Evolutionary conservation across 371 early-diverging fungal species (phyloP).

Genomic region (Phascolomyces articulosus): DNA sequence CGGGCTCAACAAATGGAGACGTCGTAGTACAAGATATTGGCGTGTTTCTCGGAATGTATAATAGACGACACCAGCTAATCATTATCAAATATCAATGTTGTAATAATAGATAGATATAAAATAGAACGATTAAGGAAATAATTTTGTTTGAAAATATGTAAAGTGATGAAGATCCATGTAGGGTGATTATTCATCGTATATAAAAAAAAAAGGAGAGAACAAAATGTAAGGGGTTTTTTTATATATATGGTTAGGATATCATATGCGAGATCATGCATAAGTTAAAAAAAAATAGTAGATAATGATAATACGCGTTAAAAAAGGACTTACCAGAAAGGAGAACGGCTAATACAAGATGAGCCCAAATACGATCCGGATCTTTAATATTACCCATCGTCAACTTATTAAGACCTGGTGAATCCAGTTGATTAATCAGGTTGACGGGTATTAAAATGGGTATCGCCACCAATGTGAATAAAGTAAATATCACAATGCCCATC

Average conservation of each 20-base stretch:
- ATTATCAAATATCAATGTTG: no score
- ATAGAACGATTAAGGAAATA: not conserved
- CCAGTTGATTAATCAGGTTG: constrained; percentile 53
- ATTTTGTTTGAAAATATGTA: no score
- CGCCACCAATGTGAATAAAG: constrained; percentile 58
- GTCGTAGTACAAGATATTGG: constrained; percentile 69
- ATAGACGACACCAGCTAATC: constrained; percentile 46
- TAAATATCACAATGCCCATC: constrained; percentile 60
- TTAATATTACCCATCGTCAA: constrained; percentile 73
- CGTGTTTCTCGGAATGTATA: constrained; percentile 66
- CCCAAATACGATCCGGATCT: constrained; percentile 60
- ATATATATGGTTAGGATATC: not conserved
- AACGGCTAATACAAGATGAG: constrained; percentile 66
- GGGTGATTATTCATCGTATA: no score
- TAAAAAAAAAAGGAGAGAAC: not conserved
- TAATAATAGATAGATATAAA: no score
- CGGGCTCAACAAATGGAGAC: constrained; percentile 61
- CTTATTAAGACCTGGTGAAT: constrained; percentile 40
- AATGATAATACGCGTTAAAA: constrained; percentile 1
- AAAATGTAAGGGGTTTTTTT: not conserved
- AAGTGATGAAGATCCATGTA: no score
- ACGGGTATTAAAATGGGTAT: constrained; percentile 71
- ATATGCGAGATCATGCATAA: constrained; percentile 3
- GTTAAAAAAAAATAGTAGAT: constrained; percentile 4
- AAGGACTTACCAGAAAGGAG: constrained; percentile 54